Evolutionary conservation across 2,329 filamentous ascomycete genomes (phyloP).

Genomic region (Penicillium sp.): DNA sequence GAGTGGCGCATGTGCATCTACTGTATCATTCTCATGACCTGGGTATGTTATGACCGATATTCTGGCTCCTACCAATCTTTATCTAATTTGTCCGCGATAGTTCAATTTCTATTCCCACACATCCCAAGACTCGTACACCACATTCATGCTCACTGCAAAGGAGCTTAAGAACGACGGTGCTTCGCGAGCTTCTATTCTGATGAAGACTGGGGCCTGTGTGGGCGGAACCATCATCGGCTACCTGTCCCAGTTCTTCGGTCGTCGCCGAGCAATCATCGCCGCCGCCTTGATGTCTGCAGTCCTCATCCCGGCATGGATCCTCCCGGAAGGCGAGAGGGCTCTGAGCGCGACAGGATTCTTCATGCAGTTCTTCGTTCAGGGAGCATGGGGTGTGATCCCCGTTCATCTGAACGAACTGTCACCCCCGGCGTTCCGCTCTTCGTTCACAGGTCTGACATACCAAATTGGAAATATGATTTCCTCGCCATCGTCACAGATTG

Average conservation of each 20-base stretch:
- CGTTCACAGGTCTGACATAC: slow-evolving; percentile 66
- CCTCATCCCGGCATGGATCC: slow-evolving; percentile 73
- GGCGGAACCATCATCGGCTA: slow-evolving; percentile 58
- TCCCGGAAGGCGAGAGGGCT: slow-evolving; percentile 41
- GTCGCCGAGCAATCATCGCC: slow-evolving; percentile 55
- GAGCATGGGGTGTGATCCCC: slow-evolving; percentile 67
- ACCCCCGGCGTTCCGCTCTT: slow-evolving; percentile 69
- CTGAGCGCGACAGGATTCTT: slow-evolving; percentile 38
- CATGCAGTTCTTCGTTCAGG: slow-evolving; percentile 66
- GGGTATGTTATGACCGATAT: slow-evolving; percentile 31
- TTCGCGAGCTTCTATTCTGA: slow-evolving; percentile 73
- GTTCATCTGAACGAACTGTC: slow-evolving; percentile 77
- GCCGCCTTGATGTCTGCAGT: slow-evolving; percentile 63
- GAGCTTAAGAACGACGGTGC: slow-evolving; percentile 62
- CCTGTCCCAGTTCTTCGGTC: slow-evolving; percentile 70
- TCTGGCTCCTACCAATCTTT: neutral
- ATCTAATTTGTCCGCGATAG: slow-evolving; percentile 10
- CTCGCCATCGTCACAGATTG: slow-evolving; percentile 70
- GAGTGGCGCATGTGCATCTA: slow-evolving; percentile 79
- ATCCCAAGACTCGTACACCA: slow-evolving; percentile 77
- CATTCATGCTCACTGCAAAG: slow-evolving; percentile 73
- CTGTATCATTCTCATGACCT: slow-evolving; percentile 75
- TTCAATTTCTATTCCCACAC: slow-evolving; percentile 75
- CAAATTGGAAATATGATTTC: slow-evolving; percentile 67
- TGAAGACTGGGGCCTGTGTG: slow-evolving; percentile 74